A percentile compares a stretch with the other conserved stretches of the same genome.
phyloP scores from a whole-genome alignment of 257 asterid species.

The Nicotiana sylvestris region DNA sequence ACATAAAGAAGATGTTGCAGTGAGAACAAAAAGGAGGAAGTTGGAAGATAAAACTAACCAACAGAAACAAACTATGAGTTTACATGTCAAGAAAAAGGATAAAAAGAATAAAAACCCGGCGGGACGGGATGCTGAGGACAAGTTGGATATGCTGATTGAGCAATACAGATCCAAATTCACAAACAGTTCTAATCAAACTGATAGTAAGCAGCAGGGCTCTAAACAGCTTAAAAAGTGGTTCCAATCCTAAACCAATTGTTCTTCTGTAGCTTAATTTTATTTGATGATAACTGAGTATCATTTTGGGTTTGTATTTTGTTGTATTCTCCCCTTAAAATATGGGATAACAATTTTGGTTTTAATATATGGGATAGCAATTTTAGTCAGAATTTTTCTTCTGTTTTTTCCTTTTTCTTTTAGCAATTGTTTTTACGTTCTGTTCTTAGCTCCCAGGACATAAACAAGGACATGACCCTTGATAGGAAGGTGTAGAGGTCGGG shows the following conservation, averaged over 20 bases:
- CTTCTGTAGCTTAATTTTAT: not conserved
- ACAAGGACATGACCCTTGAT: no score
- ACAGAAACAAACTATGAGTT: constrained; percentile 27
- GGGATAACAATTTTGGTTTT: not conserved
- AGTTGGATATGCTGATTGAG: constrained; percentile 70
- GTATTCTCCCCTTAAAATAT: not conserved
- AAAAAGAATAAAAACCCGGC: constrained; percentile 55
- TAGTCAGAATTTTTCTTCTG: not conserved
- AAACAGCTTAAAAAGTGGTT: constrained; percentile 86
- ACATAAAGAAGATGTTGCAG: constrained; percentile 16
- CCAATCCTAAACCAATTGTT: constrained; percentile 36
- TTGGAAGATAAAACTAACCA: constrained; percentile 24
- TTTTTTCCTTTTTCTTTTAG: not conserved
- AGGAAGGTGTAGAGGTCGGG: no score
- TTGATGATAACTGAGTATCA: not conserved
- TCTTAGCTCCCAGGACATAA: not conserved
- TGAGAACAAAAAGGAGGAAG: constrained; percentile 26
- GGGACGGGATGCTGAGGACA: constrained; percentile 74
- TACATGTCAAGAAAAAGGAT: constrained; percentile 37
- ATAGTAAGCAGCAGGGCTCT: constrained; percentile 47
- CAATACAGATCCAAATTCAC: constrained; percentile 68
- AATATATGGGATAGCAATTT: not conserved
- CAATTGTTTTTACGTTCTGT: not conserved
- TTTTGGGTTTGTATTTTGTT: not conserved
- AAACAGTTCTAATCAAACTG: constrained; percentile 31